Evolutionary conservation across 1,284 basidiomycete species (phyloP).

Genomic region (Coriolopsis trogii): DNA sequence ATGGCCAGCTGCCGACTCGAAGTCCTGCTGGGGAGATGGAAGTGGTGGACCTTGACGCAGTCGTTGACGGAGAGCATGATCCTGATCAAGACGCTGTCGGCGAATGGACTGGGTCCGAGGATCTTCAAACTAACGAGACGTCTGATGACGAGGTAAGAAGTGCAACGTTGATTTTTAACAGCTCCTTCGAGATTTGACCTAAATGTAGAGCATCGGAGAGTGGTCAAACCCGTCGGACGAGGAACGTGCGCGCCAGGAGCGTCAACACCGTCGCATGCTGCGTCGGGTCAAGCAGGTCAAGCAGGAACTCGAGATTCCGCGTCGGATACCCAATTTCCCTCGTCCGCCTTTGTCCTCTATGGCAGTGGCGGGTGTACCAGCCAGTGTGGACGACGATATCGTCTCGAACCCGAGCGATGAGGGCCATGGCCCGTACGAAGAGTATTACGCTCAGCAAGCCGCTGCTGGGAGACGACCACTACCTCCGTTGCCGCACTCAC

Average conservation of each 20-base stretch:
- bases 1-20: conserved; percentile 17
- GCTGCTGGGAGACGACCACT: conserved; percentile 45
- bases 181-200: not conserved
- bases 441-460: conserved; percentile 27
- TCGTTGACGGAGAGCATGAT: conserved; percentile 16
- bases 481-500: conserved; percentile 66
- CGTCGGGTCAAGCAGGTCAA: conserved; percentile 44
- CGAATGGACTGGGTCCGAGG: conserved; percentile 84
- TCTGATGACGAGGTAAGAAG: conserved; percentile 66
- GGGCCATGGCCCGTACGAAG: conserved; percentile 47
- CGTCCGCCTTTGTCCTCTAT: conserved; percentile 54
- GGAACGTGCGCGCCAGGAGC: conserved; percentile 70
- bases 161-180: conserved; percentile 2
- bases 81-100: conserved; percentile 50
- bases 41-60: conserved; percentile 36
- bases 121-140: conserved; percentile 50
- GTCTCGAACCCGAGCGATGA: conserved; percentile 86
- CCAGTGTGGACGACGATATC: conserved; percentile 58
- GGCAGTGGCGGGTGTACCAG: conserved; percentile 9
- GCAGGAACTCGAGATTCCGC: conserved; percentile 53
- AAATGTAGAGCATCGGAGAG: conserved; percentile 73
- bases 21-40: conserved; percentile 19
- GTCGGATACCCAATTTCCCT: conserved; percentile 78
- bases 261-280: conserved; percentile 61
- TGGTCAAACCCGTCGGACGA: conserved; percentile 90